Percentiles rank a stretch among this genome's conserved stretches.
These are phyloP conservation scores for Arthroderma sp. DNA, from an alignment of 2,329 filamentous ascomycete species.

Conservation along the genomic window DNA sequence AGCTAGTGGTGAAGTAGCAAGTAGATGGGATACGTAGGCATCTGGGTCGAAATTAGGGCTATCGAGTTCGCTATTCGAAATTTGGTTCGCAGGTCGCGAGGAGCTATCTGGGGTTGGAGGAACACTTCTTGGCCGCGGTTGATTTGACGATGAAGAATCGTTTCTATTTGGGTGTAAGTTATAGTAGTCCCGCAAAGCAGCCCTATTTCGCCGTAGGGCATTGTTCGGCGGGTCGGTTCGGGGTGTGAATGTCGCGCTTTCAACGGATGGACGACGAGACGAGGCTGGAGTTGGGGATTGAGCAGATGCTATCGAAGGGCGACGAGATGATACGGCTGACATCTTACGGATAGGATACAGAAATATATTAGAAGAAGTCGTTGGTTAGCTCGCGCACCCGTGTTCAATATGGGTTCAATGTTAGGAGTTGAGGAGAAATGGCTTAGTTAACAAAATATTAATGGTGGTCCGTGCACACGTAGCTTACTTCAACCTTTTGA, in stretches of 20 bases:
- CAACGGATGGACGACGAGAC: slow-evolving; percentile 63
- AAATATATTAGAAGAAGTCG: no score
- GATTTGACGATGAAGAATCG: slow-evolving; percentile 22
- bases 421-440: neutral
- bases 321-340: slow-evolving; percentile 50
- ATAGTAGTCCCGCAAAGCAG: slow-evolving; percentile 88
- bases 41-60: slow-evolving; percentile 57
- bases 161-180: slow-evolving; percentile 52
- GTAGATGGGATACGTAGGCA: slow-evolving; percentile 37
- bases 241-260: slow-evolving; percentile 39
- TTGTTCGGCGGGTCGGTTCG: slow-evolving; percentile 28
- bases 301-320: slow-evolving; percentile 46
- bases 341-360: slow-evolving; percentile 24
- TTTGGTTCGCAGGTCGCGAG: slow-evolving; percentile 21
- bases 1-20: slow-evolving; percentile 31
- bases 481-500: neutral
- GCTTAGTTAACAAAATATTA: no score
- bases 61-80: slow-evolving; percentile 53
- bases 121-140: slow-evolving; percentile 26
- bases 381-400: no score
- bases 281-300: slow-evolving; percentile 55
- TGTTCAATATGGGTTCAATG: no score
- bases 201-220: slow-evolving; percentile 54
- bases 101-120: slow-evolving; percentile 33
- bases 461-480: neutral